Percentiles rank a stretch among this genome's conserved stretches.
Conservation (phyloP, 352 stramenopile genomes). For the Pythium dissimile region DNA sequence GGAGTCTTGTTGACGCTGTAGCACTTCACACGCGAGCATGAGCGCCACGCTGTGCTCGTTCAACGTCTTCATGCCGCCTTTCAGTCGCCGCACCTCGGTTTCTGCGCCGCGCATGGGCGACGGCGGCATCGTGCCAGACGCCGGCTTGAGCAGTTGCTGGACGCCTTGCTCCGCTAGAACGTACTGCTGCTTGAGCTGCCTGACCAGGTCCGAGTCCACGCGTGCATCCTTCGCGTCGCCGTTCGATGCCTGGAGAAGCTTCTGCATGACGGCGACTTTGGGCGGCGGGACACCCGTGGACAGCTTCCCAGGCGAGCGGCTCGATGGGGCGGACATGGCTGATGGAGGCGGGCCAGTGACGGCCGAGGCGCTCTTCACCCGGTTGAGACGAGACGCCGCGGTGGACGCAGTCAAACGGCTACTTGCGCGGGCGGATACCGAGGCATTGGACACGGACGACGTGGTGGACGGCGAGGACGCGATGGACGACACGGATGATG, state of each 20-base stretch:
- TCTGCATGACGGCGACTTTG: constrained; percentile 19
- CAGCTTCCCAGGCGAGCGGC: constrained; percentile 11
- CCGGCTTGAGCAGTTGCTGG: constrained; percentile 52
- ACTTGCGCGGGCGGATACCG: constrained; percentile 4
- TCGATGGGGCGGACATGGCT: neutral
- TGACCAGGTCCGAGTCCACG: constrained; percentile 24
- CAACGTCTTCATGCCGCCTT: constrained; percentile 30
- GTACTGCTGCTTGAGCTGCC: constrained; percentile 70
- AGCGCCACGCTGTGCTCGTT: constrained; percentile 25
- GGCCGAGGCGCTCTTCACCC: neutral
- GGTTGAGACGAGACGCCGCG: neutral
- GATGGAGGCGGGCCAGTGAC: neutral
- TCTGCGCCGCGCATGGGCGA: constrained; percentile 36
- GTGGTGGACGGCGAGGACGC: constrained; percentile 21
- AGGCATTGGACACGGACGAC: constrained; percentile 10
- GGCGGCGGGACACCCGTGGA: constrained; percentile 12
- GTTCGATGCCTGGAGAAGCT: constrained; percentile 16
- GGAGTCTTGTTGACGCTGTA: constrained; percentile 22
- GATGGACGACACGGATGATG: constrained; percentile 23
- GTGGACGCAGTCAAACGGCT: neutral
- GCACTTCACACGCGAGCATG: constrained; percentile 25
- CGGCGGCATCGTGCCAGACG: constrained; percentile 26
- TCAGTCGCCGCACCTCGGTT: constrained; percentile 47
- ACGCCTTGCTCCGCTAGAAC: constrained; percentile 56
- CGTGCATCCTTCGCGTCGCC: constrained; percentile 13